Base-by-base conservation (phyloP, 306 rosid genomes). In the Cotoneaster glaucophyllus region DNA sequence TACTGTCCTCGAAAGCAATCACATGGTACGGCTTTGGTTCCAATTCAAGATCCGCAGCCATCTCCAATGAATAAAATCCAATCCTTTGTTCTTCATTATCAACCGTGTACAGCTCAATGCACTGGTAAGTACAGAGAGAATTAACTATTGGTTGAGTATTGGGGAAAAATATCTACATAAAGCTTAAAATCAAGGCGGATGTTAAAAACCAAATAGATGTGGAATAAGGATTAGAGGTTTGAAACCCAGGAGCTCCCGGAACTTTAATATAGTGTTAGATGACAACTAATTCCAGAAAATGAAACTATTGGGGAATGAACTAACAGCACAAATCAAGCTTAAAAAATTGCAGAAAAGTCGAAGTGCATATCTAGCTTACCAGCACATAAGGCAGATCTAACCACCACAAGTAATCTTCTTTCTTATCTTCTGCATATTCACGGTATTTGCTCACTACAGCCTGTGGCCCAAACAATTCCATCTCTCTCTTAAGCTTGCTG, bases 321-420 rank as follows among this genome's bases (percentile, higher is more conserved):
- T 54, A 58, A 41, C 56, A 73, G 52, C 19, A 39, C 4, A 77
- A 67, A 58, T 64, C 63, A 34, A 52, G 24, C 39, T 70, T 72
- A 24, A 17, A 32, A 65, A 19, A 28, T 6, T 14, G 71, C 52
- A 64, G 73, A 68, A 71, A 81, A 70, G 71, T 63, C 28, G 56
- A 54, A 78, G 34, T 17, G 26, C 54, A 43, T 19, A 64, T 67
- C 26, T 57, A 74, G 32, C 93, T 78, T 83, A 95, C 98, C 85
- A 95, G 85, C 58, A 95, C 76, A 82, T 85, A 78, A 52, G 91
- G 77, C 76, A 95, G 97, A 85, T 95, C 98, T 78, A 95, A 75
- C 97, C 98, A 95, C 98, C 97, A 92, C 44, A 95, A 82, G 84
- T 95, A 87, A 89, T 95, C 98, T 86, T 90, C 96, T 84, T 91